These are phyloP conservation scores for Penicillium sp. DNA, from an alignment of 2,329 filamentous ascomycete genomes.

Conservation along the genomic window DNA sequence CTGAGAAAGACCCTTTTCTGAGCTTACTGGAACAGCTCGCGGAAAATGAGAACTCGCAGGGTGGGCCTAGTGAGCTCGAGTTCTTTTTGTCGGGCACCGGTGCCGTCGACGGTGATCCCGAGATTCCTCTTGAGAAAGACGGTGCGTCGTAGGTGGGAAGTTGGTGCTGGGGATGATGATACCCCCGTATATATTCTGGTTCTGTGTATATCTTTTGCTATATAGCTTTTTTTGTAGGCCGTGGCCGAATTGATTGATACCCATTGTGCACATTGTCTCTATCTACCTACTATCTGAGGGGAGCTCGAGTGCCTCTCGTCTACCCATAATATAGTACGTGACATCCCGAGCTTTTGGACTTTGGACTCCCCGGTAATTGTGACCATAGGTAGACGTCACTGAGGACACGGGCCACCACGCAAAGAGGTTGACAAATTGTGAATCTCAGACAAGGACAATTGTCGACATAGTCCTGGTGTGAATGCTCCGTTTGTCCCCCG, in stretches of 20 bases:
- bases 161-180: background rate
- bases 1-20: conserved; percentile 77
- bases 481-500: too few relatives aligned
- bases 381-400: too few relatives aligned
- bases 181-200: background rate
- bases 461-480: too few relatives aligned
- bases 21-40: conserved; percentile 76
- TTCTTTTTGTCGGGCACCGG: conserved; percentile 61
- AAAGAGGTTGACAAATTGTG: too few relatives aligned
- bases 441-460: too few relatives aligned
- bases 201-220: background rate
- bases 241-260: conserved; percentile 1
- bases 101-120: conserved; percentile 7
- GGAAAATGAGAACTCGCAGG: conserved; percentile 68
- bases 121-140: conserved; percentile 2
- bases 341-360: too few relatives aligned
- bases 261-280: background rate
- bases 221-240: background rate
- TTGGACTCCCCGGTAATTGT: too few relatives aligned
- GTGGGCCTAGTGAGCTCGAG: conserved; percentile 71
- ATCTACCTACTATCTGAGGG: background rate
- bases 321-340: background rate
- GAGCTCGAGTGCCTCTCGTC: background rate
- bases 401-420: too few relatives aligned
- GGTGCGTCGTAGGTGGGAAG: background rate